Conservation (phyloP, 805 yeast genomes). For the Gaillardinia entomophila region DNA sequence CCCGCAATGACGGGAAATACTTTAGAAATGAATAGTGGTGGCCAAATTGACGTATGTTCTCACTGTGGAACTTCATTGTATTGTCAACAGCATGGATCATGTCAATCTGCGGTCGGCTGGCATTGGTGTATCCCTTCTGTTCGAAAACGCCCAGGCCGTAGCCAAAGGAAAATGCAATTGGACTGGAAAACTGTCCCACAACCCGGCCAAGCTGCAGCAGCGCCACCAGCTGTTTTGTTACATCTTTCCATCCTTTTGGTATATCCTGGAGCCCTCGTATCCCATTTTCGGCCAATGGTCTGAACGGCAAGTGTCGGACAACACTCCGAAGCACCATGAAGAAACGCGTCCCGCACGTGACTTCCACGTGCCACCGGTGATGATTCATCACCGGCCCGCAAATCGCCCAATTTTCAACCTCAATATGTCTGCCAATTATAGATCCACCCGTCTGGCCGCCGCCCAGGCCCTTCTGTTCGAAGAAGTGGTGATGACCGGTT, state of each 20-base stretch:
- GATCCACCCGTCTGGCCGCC: conserved; percentile 69
- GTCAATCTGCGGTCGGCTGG: conserved; percentile 67
- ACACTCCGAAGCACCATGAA: no score
- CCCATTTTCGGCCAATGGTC: no score
- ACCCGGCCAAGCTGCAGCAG: no score
- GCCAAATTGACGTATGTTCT: conserved; percentile 62
- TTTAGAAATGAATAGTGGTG: conserved; percentile 72
- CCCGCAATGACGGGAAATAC: conserved; percentile 38
- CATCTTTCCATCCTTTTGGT: no score
- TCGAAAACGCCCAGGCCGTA: conserved; percentile 92
- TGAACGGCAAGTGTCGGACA: no score
- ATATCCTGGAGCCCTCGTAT: no score
- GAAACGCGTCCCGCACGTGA: no score
- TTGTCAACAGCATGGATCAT: conserved; percentile 76
- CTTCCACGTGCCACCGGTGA: no score
- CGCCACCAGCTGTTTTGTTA: no score
- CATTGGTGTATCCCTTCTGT: conserved; percentile 44
- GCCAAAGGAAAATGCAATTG: conserved; percentile 78
- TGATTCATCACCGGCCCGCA: no score
- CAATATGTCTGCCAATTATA: conserved; percentile 35
- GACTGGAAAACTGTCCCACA: conserved; percentile 58
- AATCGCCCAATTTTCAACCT: no score
- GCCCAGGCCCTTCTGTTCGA: conserved; percentile 60
- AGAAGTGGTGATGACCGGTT: conserved; percentile 80
- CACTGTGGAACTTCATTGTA: conserved; percentile 70